A percentile compares a stretch with the other conserved stretches of the same genome.
These are phyloP conservation scores for Phanerodontia chrysosporium DNA, from an alignment of 768 basidiomycete species.

Conservation along the genomic window DNA sequence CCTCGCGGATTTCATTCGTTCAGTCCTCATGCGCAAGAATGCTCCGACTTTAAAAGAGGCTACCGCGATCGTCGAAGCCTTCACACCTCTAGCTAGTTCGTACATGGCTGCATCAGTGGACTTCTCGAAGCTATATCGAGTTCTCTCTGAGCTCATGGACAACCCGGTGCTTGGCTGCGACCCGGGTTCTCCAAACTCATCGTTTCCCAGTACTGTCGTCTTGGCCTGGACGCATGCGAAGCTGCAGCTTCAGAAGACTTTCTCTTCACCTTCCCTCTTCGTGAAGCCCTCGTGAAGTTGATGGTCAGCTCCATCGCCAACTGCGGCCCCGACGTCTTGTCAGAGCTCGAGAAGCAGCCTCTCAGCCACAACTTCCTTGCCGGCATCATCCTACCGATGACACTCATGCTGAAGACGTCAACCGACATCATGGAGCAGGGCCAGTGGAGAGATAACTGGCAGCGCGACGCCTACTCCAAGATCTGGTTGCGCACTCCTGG, in stretches of 20 bases:
- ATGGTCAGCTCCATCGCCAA: constrained; percentile 38
- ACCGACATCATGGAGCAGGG: constrained; percentile 38
- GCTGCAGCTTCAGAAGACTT: constrained; percentile 28
- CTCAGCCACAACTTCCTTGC: constrained; percentile 61
- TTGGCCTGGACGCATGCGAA: constrained; percentile 34
- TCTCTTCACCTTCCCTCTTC: constrained; percentile 26
- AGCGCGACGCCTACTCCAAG: constrained; percentile 39
- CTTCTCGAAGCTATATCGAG: constrained; percentile 46
- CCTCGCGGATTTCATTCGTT: constrained; percentile 47
- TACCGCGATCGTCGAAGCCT: constrained; percentile 46
- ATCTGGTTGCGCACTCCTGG: constrained; percentile 63
- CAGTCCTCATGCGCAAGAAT: constrained; percentile 43
- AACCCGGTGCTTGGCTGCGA: constrained; percentile 51
- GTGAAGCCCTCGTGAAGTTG: constrained; percentile 28
- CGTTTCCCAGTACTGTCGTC: constrained; percentile 28
- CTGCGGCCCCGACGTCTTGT: constrained; percentile 47
- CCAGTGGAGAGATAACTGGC: constrained; percentile 40
- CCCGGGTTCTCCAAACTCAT: constrained; percentile 40
- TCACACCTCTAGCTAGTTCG: constrained; percentile 51
- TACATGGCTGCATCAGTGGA: constrained; percentile 49
- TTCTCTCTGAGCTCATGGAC: constrained; percentile 40
- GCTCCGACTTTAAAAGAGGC: constrained; percentile 45
- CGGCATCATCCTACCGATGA: constrained; percentile 60
- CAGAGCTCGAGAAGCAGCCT: constrained; percentile 49
- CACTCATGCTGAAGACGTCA: constrained; percentile 48